Evolutionary conservation across 345 rosid genomes (phyloP).

Genomic region (Moricandia arvensis): DNA sequence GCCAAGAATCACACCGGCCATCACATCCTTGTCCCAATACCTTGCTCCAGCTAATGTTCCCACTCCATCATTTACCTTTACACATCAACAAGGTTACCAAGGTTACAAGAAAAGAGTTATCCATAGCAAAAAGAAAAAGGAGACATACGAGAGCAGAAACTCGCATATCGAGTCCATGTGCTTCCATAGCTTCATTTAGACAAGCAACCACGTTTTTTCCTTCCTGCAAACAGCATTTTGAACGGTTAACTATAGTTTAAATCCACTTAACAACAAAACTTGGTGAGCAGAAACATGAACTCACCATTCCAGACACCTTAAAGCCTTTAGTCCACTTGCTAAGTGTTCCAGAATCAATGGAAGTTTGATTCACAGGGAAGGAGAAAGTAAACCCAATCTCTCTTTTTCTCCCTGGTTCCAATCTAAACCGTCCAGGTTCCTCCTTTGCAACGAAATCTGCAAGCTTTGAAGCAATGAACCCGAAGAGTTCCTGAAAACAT

Average conservation of each 20-base stretch:
- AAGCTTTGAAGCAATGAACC: slow-evolving; percentile 67
- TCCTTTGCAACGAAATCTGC: slow-evolving; percentile 56
- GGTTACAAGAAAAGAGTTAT: slow-evolving; percentile 5
- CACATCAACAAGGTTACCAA: not conserved
- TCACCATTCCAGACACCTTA: slow-evolving; percentile 78
- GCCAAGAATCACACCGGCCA: slow-evolving; percentile 89
- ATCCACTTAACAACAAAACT: not conserved
- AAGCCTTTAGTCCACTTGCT: slow-evolving; percentile 92
- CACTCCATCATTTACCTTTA: slow-evolving; percentile 77
- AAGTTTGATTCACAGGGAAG: slow-evolving; percentile 75
- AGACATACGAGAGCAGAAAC: slow-evolving; percentile 74
- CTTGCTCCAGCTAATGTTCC: slow-evolving; percentile 83
- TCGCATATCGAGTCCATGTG: slow-evolving; percentile 61
- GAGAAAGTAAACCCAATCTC: slow-evolving; percentile 91
- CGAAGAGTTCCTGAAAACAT: slow-evolving; percentile 62
- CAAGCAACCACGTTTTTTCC: slow-evolving; percentile 80
- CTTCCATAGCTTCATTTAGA: slow-evolving; percentile 77
- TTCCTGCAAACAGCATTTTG: slow-evolving; percentile 43
- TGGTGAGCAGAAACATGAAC: not conserved
- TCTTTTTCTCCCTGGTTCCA: slow-evolving; percentile 58
- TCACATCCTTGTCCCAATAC: slow-evolving; percentile 79
- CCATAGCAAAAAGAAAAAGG: not conserved
- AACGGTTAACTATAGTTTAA: not conserved
- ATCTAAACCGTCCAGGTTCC: slow-evolving; percentile 46
- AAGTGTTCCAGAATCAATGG: slow-evolving; percentile 73